Evolutionary conservation across 257 asterid genomes (phyloP), one percentile per base, ranked within the genome.

Genomic region (Solanum boliviense): DNA sequence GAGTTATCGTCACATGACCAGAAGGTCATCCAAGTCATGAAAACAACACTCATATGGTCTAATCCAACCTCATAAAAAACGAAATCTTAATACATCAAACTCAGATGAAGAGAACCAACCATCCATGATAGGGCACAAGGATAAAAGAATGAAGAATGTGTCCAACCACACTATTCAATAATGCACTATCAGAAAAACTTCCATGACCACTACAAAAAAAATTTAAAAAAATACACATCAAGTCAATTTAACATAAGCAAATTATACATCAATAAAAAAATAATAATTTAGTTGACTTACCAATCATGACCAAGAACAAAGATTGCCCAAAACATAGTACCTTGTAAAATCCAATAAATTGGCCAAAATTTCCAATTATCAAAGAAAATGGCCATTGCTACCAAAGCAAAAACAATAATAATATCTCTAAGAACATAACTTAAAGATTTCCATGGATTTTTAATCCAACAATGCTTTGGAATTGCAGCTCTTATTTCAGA

Each of bases 241-340:
- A 25, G 32, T 86, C 44, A 71, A 46, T 46, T 46, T 18, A n/a
- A 38, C 7, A 48, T 18, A 25, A 27, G 3, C 12, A 36, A 38
- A n/a, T 60, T 18, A 86, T 52, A 32, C 13, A 56, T 27, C 15
- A 39, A 12, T 12, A 15, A 71, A 11, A 11, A 75, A 20, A 4
- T 3, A 35, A 20, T 6, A 78, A 41, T 13, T 12, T 56, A 18
- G 3, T 18, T 52, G 1, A 29, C 81, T 78, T 90, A 92, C 94
- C 94, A 92, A 62, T 92, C 94, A 62, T 92, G 94, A 10, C 94
- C 94, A 67, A 92, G 94, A 36, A 92, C 94, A 67, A 92, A 92
- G 21, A 92, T 39, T 13, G 94, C 94, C 94, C 94, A 92, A 62
- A 92, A 92, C 90, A 92, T 91, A 6, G 94, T 92, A 9, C 94